Percentiles rank a stretch among this genome's conserved stretches.
These are phyloP conservation scores for Laburnicola sp. DNA, from an alignment of 2,329 filamentous ascomycete genomes.

Conservation along the genomic window DNA sequence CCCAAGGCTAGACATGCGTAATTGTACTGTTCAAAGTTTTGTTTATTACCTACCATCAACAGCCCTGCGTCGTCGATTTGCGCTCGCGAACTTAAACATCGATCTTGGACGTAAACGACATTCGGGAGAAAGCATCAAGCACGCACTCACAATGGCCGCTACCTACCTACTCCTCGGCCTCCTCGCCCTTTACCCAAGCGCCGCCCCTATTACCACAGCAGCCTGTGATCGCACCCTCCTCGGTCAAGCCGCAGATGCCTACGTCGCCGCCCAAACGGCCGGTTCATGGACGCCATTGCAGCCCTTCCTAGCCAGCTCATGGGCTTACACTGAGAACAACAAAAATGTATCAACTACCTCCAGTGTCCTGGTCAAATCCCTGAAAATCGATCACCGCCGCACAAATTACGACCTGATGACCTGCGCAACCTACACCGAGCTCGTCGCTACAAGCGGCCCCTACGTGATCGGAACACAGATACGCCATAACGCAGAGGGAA, in stretches of 20 bases:
- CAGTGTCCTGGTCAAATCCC: conserved; percentile 17
- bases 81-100: no score
- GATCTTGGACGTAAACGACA: neutral
- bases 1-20: neutral
- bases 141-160: conserved; percentile 1
- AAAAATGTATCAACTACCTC: conserved; percentile 6
- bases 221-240: conserved; percentile 15
- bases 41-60: neutral
- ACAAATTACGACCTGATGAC: conserved; percentile 22
- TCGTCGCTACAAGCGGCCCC: conserved; percentile 16
- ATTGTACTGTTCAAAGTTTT: neutral
- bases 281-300: conserved; percentile 14
- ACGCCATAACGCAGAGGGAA: conserved; percentile 11
- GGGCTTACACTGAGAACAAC: conserved; percentile 26
- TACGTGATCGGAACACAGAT: conserved; percentile 27
- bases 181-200: neutral
- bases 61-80: no score
- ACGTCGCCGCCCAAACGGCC: conserved; percentile 23
- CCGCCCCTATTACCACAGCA: conserved; percentile 6
- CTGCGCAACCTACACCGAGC: conserved; percentile 31
- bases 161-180: neutral
- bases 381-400: conserved; percentile 26
- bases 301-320: conserved; percentile 11
- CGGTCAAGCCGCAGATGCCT: conserved; percentile 16
- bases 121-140: neutral